Conservation (phyloP, 163 green algal species). For the Chloromonas sp. region DNA sequence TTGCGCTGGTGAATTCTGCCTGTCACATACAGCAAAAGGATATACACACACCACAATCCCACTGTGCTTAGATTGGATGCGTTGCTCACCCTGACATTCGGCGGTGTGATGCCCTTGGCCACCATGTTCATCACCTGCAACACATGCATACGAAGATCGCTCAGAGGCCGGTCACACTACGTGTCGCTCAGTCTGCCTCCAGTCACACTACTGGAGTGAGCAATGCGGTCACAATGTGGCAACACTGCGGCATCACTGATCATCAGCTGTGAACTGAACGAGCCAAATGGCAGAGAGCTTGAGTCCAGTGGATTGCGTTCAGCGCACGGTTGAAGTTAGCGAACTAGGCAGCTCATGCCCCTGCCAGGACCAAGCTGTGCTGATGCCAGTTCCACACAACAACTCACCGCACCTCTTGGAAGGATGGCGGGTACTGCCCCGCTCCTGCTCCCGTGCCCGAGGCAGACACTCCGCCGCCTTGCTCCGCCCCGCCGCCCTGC, state of each 20-base stretch:
- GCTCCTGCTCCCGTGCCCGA: background rate
- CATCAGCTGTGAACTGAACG: too few relatives aligned
- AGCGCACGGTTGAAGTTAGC: background rate
- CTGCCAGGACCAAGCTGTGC: too few relatives aligned
- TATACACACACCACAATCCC: too few relatives aligned
- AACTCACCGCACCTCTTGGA: conserved; percentile 4
- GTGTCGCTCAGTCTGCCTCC: background rate
- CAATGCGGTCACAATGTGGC: too few relatives aligned
- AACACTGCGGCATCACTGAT: too few relatives aligned
- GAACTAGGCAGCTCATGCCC: background rate
- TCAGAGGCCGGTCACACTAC: background rate
- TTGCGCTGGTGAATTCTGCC: too few relatives aligned
- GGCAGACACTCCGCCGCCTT: background rate
- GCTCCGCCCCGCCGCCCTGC: background rate
- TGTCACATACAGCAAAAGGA: too few relatives aligned
- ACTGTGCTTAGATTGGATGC: too few relatives aligned
- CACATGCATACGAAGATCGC: background rate
- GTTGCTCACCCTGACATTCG: conserved; percentile 47
- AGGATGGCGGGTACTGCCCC: conserved; percentile 12
- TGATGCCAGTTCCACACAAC: background rate
- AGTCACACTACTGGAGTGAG: background rate
- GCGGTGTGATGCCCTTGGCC: conserved; percentile 37
- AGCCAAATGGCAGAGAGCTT: too few relatives aligned
- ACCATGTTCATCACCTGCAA: conserved; percentile 56
- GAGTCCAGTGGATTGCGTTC: too few relatives aligned